phyloP scores from a whole-genome alignment of 768 basidiomycete genomes.

The Collybia sordida region DNA sequence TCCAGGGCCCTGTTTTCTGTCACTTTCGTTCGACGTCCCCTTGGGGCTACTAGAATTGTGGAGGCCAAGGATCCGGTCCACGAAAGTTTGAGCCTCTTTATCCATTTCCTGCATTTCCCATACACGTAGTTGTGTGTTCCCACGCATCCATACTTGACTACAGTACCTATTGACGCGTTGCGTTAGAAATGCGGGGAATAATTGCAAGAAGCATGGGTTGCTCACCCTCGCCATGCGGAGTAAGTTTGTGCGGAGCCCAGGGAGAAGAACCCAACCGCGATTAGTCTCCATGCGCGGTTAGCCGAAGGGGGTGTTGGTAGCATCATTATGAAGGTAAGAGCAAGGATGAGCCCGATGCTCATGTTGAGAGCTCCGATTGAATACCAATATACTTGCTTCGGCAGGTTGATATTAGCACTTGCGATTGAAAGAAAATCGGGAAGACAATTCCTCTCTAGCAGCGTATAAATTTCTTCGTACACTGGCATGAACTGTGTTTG shows the following conservation, averaged over 20 bases:
- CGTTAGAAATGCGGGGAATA: neutral
- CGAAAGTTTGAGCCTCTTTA: constrained; percentile 21
- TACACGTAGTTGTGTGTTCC: constrained; percentile 29
- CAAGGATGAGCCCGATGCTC: constrained; percentile 23
- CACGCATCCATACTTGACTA: constrained; percentile 31
- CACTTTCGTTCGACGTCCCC: neutral
- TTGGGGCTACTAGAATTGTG: neutral
- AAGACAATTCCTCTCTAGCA: constrained; percentile 26
- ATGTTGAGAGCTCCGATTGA: constrained; percentile 22
- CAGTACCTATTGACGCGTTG: constrained; percentile 25
- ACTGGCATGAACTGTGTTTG: constrained; percentile 28
- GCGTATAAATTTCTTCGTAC: constrained; percentile 30
- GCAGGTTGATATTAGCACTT: constrained; percentile 33
- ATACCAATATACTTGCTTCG: constrained; percentile 36
- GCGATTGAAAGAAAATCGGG: constrained; percentile 30
- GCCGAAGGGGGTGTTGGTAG: constrained; percentile 21
- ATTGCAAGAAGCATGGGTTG: neutral
- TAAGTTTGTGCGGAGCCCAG: constrained; percentile 32
- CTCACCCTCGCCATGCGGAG: constrained; percentile 31
- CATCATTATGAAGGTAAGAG: constrained; percentile 24
- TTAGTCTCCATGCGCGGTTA: constrained; percentile 29
- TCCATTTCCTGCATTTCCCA: constrained; percentile 38
- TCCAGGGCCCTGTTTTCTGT: no score
- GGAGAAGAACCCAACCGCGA: constrained; percentile 24
- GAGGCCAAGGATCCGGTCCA: constrained; percentile 13